Conservation (phyloP, 768 basidiomycete species). For the Mycena olivaceomarginata region DNA sequence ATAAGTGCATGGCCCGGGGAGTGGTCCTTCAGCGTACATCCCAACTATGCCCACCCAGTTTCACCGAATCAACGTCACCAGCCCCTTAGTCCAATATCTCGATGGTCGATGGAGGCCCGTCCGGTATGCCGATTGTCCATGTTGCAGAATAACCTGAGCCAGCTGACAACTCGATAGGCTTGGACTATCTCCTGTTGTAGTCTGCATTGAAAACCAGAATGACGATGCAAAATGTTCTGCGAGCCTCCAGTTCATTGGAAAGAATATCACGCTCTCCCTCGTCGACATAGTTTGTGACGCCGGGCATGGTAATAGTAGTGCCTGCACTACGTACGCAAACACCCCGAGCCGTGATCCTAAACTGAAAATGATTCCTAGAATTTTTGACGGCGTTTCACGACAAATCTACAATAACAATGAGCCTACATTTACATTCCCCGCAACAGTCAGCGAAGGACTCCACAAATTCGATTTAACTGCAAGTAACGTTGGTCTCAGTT, state of each 20-base stretch:
- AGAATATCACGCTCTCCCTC: background rate
- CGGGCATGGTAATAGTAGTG: background rate
- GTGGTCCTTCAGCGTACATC: no score
- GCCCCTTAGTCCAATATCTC: constrained; percentile 7
- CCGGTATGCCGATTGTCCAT: background rate
- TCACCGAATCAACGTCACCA: background rate
- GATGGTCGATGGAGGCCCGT: no score
- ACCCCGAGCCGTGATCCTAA: background rate
- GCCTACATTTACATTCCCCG: no score
- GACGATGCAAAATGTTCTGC: background rate
- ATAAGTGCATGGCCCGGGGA: background rate
- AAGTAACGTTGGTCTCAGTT: background rate
- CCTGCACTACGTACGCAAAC: background rate
- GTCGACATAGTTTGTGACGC: background rate
- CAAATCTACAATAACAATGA: no score
- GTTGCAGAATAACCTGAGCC: background rate
- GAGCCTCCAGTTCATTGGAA: constrained; percentile 8
- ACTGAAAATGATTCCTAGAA: background rate
- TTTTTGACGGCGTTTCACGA: background rate
- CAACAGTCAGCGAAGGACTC: no score
- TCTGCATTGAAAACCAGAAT: no score
- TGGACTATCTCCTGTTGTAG: background rate
- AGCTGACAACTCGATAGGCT: background rate
- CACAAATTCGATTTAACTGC: background rate
- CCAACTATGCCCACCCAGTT: background rate